Evolutionary conservation across 192 early-diverging fungal species (phyloP).

Genomic region (Entrophospora sp.): DNA sequence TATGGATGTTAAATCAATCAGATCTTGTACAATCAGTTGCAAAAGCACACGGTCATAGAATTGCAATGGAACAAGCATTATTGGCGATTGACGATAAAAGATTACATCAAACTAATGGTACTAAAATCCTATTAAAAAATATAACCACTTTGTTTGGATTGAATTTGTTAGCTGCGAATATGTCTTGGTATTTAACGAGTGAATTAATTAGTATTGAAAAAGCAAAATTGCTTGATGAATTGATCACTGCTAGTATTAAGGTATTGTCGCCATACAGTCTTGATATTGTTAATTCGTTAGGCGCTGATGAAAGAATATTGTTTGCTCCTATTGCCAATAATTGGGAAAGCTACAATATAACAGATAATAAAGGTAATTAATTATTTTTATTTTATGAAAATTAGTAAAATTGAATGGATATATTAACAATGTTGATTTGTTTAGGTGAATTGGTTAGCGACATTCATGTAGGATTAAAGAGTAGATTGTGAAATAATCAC

Average conservation of each 20-base stretch:
- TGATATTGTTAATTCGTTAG: constrained; percentile 48
- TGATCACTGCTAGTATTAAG: constrained; percentile 39
- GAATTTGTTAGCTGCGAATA: no score
- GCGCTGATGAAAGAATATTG: constrained; percentile 48
- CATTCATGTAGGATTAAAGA: neutral
- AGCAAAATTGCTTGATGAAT: no score
- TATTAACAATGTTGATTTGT: neutral
- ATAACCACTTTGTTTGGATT: no score
- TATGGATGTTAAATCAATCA: constrained; percentile 71
- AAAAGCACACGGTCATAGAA: constrained; percentile 56
- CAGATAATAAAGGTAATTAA: constrained; percentile 54
- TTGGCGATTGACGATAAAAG: constrained; percentile 29
- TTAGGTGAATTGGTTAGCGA: neutral
- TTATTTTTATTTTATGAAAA: neutral
- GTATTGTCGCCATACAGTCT: constrained; percentile 42
- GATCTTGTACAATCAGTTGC: constrained; percentile 60
- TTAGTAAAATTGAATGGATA: no score
- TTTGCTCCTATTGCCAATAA: constrained; percentile 63
- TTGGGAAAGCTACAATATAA: constrained; percentile 57
- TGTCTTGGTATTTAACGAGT: constrained; percentile 46
- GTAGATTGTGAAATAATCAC: neutral
- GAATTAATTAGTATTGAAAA: constrained; percentile 41
- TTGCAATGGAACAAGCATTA: constrained; percentile 49
- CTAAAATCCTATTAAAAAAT: no score
- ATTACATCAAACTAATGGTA: no score